Conservation (phyloP, 1,284 basidiomycete species). For the Mycosarcoma maydis region DNA sequence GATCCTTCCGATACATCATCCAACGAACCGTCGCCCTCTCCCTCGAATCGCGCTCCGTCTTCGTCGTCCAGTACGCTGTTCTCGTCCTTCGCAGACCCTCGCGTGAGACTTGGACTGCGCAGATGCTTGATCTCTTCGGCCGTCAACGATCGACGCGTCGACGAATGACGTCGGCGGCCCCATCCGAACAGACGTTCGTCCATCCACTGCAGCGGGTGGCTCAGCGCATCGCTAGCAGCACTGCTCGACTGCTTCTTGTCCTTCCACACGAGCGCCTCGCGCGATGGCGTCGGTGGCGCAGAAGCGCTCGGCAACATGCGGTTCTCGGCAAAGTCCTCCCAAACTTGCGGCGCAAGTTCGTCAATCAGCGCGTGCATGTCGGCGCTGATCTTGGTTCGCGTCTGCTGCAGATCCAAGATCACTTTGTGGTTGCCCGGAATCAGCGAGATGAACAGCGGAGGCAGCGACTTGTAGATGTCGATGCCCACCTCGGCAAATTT, state of each 20-base stretch:
- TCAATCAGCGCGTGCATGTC: constrained; percentile 90
- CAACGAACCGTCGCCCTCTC: constrained; percentile 36
- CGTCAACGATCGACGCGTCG: constrained; percentile 45
- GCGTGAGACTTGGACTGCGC: constrained; percentile 15
- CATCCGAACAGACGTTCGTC: constrained; percentile 93
- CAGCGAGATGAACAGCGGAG: constrained; percentile 88
- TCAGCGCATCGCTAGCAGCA: constrained; percentile 47
- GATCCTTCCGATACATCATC: constrained; percentile 39
- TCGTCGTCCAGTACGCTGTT: constrained; percentile 25
- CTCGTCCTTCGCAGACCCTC: constrained; percentile 7
- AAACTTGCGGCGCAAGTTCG: constrained; percentile 71
- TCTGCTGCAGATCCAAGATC: constrained; percentile 81
- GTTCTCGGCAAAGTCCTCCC: constrained; percentile 62
- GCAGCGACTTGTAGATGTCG: constrained; percentile 97
- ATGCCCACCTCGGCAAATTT: constrained; percentile 99
- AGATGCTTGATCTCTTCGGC: constrained; percentile 36
- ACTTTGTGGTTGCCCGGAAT: constrained; percentile 89
- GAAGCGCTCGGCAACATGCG: constrained; percentile 53
- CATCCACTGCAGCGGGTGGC: constrained; percentile 74
- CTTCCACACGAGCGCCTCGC: constrained; percentile 52
- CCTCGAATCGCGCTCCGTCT: constrained; percentile 23
- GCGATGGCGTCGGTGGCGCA: constrained; percentile 50
- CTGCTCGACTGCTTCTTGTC: constrained; percentile 40
- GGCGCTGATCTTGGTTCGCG: constrained; percentile 81
- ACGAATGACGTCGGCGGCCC: constrained; percentile 65